Conservation (phyloP, 148 eudicot genomes). For the Rhododendron mucronatum region DNA sequence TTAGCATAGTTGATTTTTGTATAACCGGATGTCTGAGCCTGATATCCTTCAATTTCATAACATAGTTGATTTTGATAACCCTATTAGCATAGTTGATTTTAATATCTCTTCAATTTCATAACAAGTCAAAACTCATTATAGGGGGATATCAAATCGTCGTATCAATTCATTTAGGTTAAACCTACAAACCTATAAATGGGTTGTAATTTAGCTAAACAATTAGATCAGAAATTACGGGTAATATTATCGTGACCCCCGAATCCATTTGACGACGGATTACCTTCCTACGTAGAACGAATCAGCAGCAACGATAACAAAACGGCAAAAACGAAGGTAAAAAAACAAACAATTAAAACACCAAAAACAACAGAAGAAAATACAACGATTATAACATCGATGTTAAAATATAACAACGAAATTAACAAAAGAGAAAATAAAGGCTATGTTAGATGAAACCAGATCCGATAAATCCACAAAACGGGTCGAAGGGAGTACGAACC, state of each 20-base stretch:
- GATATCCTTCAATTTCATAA: no score
- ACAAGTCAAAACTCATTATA: neutral
- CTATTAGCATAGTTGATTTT: neutral
- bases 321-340: neutral
- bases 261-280: neutral
- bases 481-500: slow-evolving; percentile 26
- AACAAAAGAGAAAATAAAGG: neutral
- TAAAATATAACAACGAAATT: neutral
- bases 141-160: neutral
- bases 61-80: no score
- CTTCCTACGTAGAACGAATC: neutral
- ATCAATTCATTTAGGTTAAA: neutral
- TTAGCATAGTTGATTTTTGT: no score
- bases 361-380: neutral
- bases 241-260: neutral
- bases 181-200: neutral
- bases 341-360: neutral
- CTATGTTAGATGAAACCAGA: neutral
- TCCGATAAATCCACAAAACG: neutral
- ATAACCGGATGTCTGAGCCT: neutral
- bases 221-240: neutral
- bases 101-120: neutral
- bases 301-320: neutral
- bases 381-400: neutral
- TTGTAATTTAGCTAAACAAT: neutral